phyloP scores from a whole-genome alignment of 306 rosid genomes.

The Astragalus membranaceus region DNA sequence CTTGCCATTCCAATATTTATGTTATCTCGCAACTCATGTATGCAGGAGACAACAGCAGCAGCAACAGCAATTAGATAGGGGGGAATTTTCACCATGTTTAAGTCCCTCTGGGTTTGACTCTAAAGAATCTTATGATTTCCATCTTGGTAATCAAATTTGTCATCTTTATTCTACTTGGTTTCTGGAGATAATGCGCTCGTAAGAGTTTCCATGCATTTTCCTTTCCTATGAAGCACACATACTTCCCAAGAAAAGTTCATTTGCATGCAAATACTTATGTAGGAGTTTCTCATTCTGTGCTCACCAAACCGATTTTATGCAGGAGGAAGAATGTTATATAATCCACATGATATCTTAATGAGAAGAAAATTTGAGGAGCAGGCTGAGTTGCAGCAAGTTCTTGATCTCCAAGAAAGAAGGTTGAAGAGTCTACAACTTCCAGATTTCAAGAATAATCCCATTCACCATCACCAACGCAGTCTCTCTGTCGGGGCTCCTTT shows the following conservation, averaged over 20 bases:
- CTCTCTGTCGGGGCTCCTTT: constrained; percentile 59
- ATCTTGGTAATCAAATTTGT: constrained; percentile 37
- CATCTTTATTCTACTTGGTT: constrained; percentile 13
- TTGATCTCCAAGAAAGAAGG: constrained; percentile 83
- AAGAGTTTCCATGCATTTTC: background rate
- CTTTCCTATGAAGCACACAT: background rate
- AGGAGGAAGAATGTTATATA: constrained; percentile 67
- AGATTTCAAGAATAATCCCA: constrained; percentile 56
- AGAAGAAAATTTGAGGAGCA: constrained; percentile 77
- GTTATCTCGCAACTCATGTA: background rate
- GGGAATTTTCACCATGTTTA: constrained; percentile 41
- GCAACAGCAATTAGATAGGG: constrained; percentile 37
- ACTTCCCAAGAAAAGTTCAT: background rate
- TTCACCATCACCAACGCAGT: constrained; percentile 72
- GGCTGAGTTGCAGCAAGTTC: constrained; percentile 75
- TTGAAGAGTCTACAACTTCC: constrained; percentile 82
- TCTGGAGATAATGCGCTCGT: background rate
- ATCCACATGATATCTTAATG: constrained; percentile 57
- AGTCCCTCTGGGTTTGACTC: constrained; percentile 39
- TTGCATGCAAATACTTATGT: background rate
- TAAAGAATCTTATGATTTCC: constrained; percentile 36
- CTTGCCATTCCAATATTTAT: constrained; percentile 12
- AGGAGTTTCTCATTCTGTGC: constrained; percentile 1
- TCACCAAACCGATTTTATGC: constrained; percentile 9
- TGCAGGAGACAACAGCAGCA: constrained; percentile 45